phyloP scores from a whole-genome alignment of 1,284 basidiomycete species.

The Leucoagaricus sp. region DNA sequence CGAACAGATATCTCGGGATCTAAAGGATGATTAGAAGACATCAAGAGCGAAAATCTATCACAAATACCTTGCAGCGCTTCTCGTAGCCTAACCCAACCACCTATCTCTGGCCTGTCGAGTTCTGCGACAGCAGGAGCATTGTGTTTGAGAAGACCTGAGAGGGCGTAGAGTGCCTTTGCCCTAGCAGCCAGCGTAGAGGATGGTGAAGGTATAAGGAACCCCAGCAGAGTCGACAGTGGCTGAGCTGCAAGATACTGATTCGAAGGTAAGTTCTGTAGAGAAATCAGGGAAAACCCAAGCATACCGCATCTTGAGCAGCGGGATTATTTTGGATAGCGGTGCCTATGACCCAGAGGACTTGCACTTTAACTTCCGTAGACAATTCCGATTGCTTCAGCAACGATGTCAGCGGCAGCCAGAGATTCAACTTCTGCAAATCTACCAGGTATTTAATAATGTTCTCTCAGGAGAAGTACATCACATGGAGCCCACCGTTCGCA shows the following conservation, averaged over 20 bases:
- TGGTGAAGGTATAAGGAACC: constrained; percentile 58
- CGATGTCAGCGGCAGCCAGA: constrained; percentile 84
- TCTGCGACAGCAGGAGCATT: constrained; percentile 66
- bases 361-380: constrained; percentile 65
- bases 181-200: constrained; percentile 52
- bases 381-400: constrained; percentile 61
- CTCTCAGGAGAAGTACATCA: neutral
- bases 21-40: constrained; percentile 23
- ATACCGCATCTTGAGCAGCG: constrained; percentile 82
- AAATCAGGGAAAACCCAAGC: constrained; percentile 24
- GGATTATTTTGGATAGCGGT: constrained; percentile 97
- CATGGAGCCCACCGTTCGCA: constrained; percentile 71
- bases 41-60: constrained; percentile 17
- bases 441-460: neutral
- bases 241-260: constrained; percentile 71
- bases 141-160: constrained; percentile 88
- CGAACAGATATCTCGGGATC: constrained; percentile 82
- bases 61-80: constrained; percentile 55
- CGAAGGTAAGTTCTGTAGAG: neutral
- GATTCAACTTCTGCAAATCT: constrained; percentile 83
- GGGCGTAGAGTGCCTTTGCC: constrained; percentile 85
- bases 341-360: constrained; percentile 90
- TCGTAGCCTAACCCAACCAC: constrained; percentile 73
- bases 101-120: constrained; percentile 50
- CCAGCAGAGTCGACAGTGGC: constrained; percentile 68